Evolutionary conservation across 768 basidiomycete species (phyloP), one percentile per base, ranked within the genome.

Genomic region (Dictyophora rubrovolvata): DNA sequence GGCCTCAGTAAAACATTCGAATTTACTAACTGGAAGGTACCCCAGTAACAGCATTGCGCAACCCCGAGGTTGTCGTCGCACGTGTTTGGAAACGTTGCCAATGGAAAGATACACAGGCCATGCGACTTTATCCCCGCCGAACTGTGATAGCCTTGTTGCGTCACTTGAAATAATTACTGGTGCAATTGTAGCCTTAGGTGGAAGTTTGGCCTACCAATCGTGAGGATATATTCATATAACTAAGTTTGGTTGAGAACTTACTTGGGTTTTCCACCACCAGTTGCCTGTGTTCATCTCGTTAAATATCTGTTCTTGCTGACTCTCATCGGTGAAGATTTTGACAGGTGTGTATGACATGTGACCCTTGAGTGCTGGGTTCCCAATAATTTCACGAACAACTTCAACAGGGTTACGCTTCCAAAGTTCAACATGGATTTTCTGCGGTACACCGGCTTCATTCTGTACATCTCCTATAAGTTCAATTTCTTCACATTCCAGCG

Each of bases 71-170:
- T 65, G 48, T 17, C 67, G 63, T 0, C 70, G 63, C 0, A 62
- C 35, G 0, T 48, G 48, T 35, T 67, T 69, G 8, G 56, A 28
- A 10, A 72, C 64, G 58, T 72, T 72, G 0, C 71, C 71, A 46
- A 72, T 65, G 9, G 63, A 68, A 8, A 72, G 48, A 47, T 72
- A 72, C 0, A 72, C 68, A 0, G 71, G 71, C 59, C 67, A 72
- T 14, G 70, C 71, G 0, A 51, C n/a, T 52, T 70, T 70, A 55
- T 69, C 62, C 0, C 71, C 67, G 63, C 48, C 16, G 36, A 68
- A 53, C 21, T 64, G 17, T 61, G 69, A 50, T 56, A 70, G 63
- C 20, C 65, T 61, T 0, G 71, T 72, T 56, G 71, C 70, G 60
- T 73, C 71, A 0, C 69, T 63, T 6, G 68, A 50, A 8, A 72